Evolutionary conservation across 805 yeast genomes (phyloP).

Genomic region (Danielia reshetovae): DNA sequence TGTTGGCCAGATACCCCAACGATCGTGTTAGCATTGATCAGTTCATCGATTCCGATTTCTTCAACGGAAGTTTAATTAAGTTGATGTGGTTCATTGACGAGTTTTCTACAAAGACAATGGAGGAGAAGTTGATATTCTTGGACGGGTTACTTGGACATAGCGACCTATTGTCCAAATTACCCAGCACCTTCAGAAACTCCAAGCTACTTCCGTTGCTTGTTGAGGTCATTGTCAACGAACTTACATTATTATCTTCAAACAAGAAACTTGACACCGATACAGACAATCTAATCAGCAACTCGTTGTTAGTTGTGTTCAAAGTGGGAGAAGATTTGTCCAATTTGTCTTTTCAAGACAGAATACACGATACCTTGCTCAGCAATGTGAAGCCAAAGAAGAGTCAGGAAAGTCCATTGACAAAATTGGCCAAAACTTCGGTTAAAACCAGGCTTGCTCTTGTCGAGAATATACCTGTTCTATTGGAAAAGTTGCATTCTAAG

Average conservation of each 20-base stretch:
- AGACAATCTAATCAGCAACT: slow-evolving; percentile 41
- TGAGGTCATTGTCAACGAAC: slow-evolving; percentile 44
- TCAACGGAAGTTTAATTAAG: slow-evolving; percentile 78
- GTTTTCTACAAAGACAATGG: slow-evolving; percentile 64
- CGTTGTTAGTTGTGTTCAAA: slow-evolving; percentile 53
- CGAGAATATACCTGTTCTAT: slow-evolving; percentile 46
- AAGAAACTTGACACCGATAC: slow-evolving; percentile 21
- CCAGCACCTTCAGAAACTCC: slow-evolving; percentile 48
- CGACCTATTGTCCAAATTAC: slow-evolving; percentile 29
- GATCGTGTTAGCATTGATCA: slow-evolving; percentile 60
- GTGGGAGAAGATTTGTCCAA: slow-evolving; percentile 69
- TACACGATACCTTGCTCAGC: slow-evolving; percentile 45
- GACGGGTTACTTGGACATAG: slow-evolving; percentile 49
- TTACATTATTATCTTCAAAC: slow-evolving; percentile 19
- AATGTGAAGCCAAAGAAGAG: slow-evolving; percentile 19
- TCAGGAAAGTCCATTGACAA: slow-evolving; percentile 19
- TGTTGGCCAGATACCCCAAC: slow-evolving; percentile 55
- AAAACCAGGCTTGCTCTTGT: slow-evolving; percentile 28
- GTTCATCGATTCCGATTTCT: slow-evolving; percentile 67
- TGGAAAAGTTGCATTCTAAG: slow-evolving; percentile 46
- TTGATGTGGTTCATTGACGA: slow-evolving; percentile 81
- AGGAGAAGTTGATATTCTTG: slow-evolving; percentile 67
- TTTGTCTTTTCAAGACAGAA: slow-evolving; percentile 69
- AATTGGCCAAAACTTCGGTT: slow-evolving; percentile 29
- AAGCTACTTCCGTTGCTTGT: slow-evolving; percentile 72